Evolutionary conservation across 1,284 basidiomycete species (phyloP), one percentile per base, ranked within the genome.

Genomic region (Xerocomus nothofagi): DNA sequence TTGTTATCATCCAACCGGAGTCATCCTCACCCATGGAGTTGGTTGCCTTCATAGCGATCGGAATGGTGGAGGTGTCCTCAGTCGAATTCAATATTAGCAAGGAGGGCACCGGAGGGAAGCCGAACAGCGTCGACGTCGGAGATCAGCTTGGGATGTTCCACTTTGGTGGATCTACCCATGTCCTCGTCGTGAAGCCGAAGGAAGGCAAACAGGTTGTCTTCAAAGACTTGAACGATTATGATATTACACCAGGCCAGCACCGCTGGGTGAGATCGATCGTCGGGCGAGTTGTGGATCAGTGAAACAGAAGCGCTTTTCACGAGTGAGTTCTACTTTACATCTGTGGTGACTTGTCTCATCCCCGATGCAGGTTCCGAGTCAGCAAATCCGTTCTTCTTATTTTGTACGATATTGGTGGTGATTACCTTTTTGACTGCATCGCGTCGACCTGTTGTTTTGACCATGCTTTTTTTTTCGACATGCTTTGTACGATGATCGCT

Each of bases 31-130:
- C 31, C 5, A 5, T 51, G 6, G 26, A 47, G 3, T 18, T 77
- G 51, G 70, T 79, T 61, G 73, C 71, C 33, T 77, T 82, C 57
- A 67, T 81, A n/a, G 76, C 61, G 0, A 71, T 82, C 18, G 80
- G 80, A 0, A 81, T 84, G 79, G 70, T 68, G 0, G 80, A 82
- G 59, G 76, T 81, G 1, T 79, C 79, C 8, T 78, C 76, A 3
- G 41, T 57, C 31, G 64, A 50, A 5, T 5, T 40, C 2, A 21
- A 11, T 5, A 27, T 41, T 26, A 27, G 24, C 10, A 38, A 40
- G 26, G 46, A 39, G 3, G 10, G 3, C 21, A 9, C 21, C 18
- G 32, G 32, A 17, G 17, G 32, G 10, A 18, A 18, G 32, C 32
- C 32, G 32, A 33, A 33, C 4, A 10, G 11, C 10, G 20, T 79